Evolutionary conservation across 805 yeast genomes (phyloP).

Genomic region (Suhomyces tanzawaensis): DNA sequence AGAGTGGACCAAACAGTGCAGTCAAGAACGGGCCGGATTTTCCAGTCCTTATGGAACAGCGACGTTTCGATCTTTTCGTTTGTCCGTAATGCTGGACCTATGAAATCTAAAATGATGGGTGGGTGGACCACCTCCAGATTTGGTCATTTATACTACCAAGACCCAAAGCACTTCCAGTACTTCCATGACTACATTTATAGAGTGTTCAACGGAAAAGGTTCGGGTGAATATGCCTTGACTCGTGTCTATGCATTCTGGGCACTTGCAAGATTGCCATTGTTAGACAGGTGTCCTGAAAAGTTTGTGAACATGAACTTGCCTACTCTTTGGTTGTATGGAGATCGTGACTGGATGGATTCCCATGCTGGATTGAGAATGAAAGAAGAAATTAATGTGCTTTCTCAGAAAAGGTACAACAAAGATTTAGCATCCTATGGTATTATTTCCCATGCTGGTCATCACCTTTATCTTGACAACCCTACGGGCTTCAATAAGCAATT

Average conservation of each 20-base stretch:
- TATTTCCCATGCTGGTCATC: slow-evolving; percentile 51
- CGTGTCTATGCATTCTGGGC: slow-evolving; percentile 60
- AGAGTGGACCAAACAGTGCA: slow-evolving; percentile 11
- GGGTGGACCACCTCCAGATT: slow-evolving; percentile 51
- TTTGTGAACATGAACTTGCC: slow-evolving; percentile 44
- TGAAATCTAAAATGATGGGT: slow-evolving; percentile 49
- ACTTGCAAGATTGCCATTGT: slow-evolving; percentile 52
- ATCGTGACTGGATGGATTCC: slow-evolving; percentile 68
- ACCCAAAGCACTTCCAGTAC: slow-evolving; percentile 34
- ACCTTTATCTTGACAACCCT: slow-evolving; percentile 52
- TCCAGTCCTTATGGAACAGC: slow-evolving; percentile 49
- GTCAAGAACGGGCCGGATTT: slow-evolving; percentile 17
- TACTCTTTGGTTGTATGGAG: slow-evolving; percentile 64
- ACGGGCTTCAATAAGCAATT: background rate
- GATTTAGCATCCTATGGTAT: slow-evolving; percentile 32
- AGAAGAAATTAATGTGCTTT: slow-evolving; percentile 20
- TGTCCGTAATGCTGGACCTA: slow-evolving; percentile 51
- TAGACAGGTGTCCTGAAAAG: slow-evolving; percentile 47
- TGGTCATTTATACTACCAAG: slow-evolving; percentile 38
- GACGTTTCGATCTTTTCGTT: slow-evolving; percentile 56
- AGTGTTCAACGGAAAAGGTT: slow-evolving; percentile 52
- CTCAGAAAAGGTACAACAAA: slow-evolving; percentile 27
- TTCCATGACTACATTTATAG: slow-evolving; percentile 56
- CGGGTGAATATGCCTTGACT: slow-evolving; percentile 65
- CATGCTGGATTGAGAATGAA: slow-evolving; percentile 48